Evolutionary conservation across 768 basidiomycete species (phyloP), one percentile per base, ranked within the genome.

Genomic region (Lentinula sp.): DNA sequence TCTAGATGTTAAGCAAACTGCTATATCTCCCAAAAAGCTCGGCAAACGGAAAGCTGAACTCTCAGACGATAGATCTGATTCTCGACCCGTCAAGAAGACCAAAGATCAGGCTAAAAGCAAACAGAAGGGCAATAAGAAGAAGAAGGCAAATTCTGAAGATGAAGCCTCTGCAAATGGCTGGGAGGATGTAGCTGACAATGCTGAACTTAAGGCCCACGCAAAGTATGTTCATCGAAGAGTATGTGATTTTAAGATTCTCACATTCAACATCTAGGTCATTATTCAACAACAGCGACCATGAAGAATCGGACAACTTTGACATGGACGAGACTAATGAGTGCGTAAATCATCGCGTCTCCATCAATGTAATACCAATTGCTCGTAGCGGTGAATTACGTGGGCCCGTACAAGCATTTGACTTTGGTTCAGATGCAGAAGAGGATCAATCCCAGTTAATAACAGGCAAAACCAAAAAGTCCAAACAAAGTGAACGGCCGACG

Each of bases 21-120:
- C 3, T 78, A 81, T 3, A 70, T 35, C 34, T 34, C 31, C 77
- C 2, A 87, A 85, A 73, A 85, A 82, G 63, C 76, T 84, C 13
- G 87, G 87, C 43, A 93, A 93, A 70, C 86, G 91, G 46, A 93
- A 91, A 71, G 86, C 86, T 28, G 77, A 74, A 40, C 73, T 72
- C 40, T 65, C 64, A 5, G 74, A 75, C 54, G 75, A 71, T 58
- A 72, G 74, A 61, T 57, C 69, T 31, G 67, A 69, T 34, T 50
- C 60, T 39, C 68, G 78, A 42, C 80, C 82, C 31, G 65, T 70
- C 5, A 84, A 85, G 73, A 83, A 78, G 66, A 65, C 68, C 37
- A 83, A 80, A 71, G 78, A 78, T 4, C 59, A 52, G 61, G 65
- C 63, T 45, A 67, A 69, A 66, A 57, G 61, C 48, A 70, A 72